Evolutionary conservation across 2,329 filamentous ascomycete genomes (phyloP).

Genomic region (Lojkania enalia): DNA sequence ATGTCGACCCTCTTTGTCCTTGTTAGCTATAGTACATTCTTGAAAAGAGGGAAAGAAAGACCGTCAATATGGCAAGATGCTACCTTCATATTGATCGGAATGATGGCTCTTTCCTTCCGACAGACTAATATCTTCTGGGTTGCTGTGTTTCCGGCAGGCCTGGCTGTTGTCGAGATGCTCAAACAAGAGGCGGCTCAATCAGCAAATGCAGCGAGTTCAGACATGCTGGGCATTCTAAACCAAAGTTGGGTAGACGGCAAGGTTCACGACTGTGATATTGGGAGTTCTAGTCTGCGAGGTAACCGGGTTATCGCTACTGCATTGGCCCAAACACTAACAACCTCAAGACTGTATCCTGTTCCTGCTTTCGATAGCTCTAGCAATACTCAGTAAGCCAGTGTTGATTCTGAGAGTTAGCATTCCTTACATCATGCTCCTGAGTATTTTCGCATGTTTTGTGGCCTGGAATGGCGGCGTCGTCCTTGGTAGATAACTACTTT

Average conservation of each 20-base stretch:
- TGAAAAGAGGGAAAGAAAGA: conserved; percentile 29
- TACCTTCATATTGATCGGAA: conserved; percentile 57
- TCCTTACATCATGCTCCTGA: conserved; percentile 65
- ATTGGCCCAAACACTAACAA: no score
- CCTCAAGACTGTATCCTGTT: conserved; percentile 30
- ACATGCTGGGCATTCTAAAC: conserved; percentile 6
- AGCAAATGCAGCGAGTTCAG: not conserved
- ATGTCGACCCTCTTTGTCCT: conserved; percentile 78
- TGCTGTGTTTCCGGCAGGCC: conserved; percentile 71
- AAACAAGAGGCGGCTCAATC: conserved; percentile 16
- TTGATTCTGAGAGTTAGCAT: conserved; percentile 45
- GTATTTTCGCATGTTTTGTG: conserved; percentile 74
- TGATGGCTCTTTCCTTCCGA: conserved; percentile 72
- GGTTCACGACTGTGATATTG: conserved; percentile 27
- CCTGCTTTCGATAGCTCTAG: conserved; percentile 65
- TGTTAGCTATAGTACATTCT: conserved; percentile 62
- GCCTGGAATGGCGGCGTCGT: conserved; percentile 90
- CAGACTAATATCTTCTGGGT: conserved; percentile 99
- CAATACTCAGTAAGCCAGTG: conserved; percentile 52
- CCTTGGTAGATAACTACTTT: conserved; percentile 63
- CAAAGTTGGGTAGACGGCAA: conserved; percentile 27
- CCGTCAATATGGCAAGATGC: conserved; percentile 18
- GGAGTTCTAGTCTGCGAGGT: conserved; percentile 31
- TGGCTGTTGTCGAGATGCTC: conserved; percentile 36
- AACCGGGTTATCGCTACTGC: no score